A percentile compares a stretch with the other conserved stretches of the same genome.
phyloP scores from a whole-genome alignment of 2,329 filamentous ascomycete species.

The Apiospora pterosperma region DNA sequence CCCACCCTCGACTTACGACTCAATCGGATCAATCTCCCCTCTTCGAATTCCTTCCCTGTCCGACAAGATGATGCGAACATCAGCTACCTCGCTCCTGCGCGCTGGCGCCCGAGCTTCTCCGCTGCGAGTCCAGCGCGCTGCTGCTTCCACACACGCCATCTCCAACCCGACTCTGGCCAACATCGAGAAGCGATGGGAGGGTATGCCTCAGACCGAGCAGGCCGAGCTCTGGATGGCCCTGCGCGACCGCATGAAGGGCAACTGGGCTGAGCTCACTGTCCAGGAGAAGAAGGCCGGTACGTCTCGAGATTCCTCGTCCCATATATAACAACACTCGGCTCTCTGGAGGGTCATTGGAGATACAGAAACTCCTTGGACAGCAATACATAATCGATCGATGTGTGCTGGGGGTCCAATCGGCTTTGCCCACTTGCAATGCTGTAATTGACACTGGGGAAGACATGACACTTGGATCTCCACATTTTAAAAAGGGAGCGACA shows the following conservation, averaged over 20 bases:
- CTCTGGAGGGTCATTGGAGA: background rate
- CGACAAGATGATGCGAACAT: slow-evolving; percentile 52
- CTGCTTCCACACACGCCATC: slow-evolving; percentile 81
- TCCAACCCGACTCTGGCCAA: slow-evolving; percentile 96
- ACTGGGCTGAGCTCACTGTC: slow-evolving; percentile 91
- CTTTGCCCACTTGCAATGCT: background rate
- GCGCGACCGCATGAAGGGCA: slow-evolving; percentile 97
- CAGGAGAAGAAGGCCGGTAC: slow-evolving; percentile 99
- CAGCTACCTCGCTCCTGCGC: slow-evolving; percentile 51
- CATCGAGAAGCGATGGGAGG: slow-evolving; percentile 99
- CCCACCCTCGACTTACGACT: slow-evolving; percentile 5
- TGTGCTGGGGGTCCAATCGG: background rate
- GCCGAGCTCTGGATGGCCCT: slow-evolving; percentile 98
- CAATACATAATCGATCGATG: background rate
- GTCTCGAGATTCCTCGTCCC: slow-evolving; percentile 36
- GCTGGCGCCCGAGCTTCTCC: slow-evolving; percentile 35
- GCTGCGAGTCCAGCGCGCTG: slow-evolving; percentile 43
- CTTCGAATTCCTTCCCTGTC: slow-evolving; percentile 14
- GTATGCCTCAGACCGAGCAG: slow-evolving; percentile 97
- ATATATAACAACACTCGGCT: background rate
- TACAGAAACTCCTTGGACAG: background rate
- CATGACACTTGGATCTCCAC: background rate
- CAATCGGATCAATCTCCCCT: slow-evolving; percentile 24
- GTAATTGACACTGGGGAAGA: background rate
- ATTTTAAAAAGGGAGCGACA: background rate